Base-by-base conservation (phyloP, 148 eudicot species). In the Diospyros kaki region DNA sequence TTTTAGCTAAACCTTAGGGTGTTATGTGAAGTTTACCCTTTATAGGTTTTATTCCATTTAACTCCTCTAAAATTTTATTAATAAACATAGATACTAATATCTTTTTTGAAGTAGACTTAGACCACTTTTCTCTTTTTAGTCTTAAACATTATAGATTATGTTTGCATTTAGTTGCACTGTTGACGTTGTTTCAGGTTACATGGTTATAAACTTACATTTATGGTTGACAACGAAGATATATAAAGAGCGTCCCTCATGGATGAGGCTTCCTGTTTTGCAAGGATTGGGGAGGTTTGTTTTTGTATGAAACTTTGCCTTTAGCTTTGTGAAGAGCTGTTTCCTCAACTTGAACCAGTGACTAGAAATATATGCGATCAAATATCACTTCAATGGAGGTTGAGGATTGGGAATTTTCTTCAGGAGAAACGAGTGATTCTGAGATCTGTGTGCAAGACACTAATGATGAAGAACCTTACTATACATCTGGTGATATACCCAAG, bases 371-470 rank as follows among this genome's bases (percentile, higher is more conserved):
- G 43, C 38, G 44, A 77, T 41, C 65, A 54, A 55, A 43, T 63
- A 45, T 51, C 52, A 12, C 64, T 67, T 28, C 39, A 76, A 76
- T 82, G 86, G 87, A 85, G 55, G 64, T 46, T 44, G 85, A 79
- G 39, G 82, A 75, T 42, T 80, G 76, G 83, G 80, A 80, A 61
- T 80, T 63, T 64, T 81, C 85, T 60, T 77, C 75, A 4, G 83
- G 58, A 44, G 88, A 66, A 71, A 54, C 53, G 48, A 83, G 88
- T 67, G 93, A 86, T 78, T 83, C 84, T 1, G 98, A 90, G 73
- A 69, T 80, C 38, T 75, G 64, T 79, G 68, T 71, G 6, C 81
- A 80, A 6, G 93, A 90, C 77, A 75, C 71, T 38, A 77, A 77
- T 12, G 93, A 88, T 56, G 94, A 89, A 62, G 93, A 88, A 15